These are phyloP conservation scores for Penicillium goetzii DNA, from an alignment of 495 filamentous ascomycete genomes.

Conservation along the genomic window DNA sequence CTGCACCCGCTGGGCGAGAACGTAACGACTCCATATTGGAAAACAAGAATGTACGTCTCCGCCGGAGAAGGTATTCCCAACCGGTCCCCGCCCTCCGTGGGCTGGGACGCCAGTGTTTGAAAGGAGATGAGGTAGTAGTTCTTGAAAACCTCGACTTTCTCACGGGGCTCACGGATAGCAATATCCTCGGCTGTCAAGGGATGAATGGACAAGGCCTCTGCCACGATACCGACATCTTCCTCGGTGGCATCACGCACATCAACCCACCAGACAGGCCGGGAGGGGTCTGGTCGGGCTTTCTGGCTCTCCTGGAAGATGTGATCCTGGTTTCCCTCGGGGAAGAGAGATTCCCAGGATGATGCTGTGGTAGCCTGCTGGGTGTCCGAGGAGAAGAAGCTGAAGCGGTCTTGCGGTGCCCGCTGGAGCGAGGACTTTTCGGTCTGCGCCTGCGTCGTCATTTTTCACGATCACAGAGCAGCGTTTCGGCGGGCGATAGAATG, in stretches of 20 bases:
- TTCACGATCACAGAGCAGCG: background rate
- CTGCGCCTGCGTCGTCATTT: background rate
- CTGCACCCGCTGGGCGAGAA: constrained; percentile 79
- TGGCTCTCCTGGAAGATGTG: constrained; percentile 69
- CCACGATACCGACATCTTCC: constrained; percentile 76
- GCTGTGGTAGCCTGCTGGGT: constrained; percentile 77
- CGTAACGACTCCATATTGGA: constrained; percentile 85
- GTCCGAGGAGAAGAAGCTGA: constrained; percentile 89
- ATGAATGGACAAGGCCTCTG: constrained; percentile 84
- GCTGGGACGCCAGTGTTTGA: constrained; percentile 74
- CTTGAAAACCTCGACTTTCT: constrained; percentile 94
- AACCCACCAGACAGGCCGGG: constrained; percentile 78
- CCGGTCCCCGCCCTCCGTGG: constrained; percentile 61
- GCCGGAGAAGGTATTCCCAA: constrained; percentile 68
- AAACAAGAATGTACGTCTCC: constrained; percentile 91
- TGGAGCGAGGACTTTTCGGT: constrained; percentile 2
- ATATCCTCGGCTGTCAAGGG: constrained; percentile 93
- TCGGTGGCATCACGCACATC: constrained; percentile 84
- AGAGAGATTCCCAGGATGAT: constrained; percentile 73
- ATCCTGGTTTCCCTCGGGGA: constrained; percentile 74
- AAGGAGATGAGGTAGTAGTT: constrained; percentile 95
- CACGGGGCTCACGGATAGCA: constrained; percentile 82
- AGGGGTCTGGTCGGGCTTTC: constrained; percentile 21
- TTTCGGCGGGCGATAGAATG: background rate
- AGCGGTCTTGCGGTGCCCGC: constrained; percentile 51